phyloP scores from a whole-genome alignment of 345 rosid species.

The Pistacia integerrima region DNA sequence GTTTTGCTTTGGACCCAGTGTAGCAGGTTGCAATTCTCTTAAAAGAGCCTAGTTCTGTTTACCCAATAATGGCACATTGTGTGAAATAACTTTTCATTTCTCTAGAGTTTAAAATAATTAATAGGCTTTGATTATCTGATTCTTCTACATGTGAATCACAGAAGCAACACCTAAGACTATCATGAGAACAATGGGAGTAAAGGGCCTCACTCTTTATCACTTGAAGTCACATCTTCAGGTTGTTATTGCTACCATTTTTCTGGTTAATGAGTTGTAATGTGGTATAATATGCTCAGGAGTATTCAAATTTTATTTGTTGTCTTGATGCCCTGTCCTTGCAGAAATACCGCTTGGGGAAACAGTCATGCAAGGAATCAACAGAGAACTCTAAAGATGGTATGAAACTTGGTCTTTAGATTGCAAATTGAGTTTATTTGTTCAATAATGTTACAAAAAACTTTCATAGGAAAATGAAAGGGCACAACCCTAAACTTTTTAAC shows the following conservation, averaged over 20 bases:
- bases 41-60: background rate
- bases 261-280: background rate
- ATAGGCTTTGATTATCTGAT: background rate
- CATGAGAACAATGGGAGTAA: conserved; percentile 91
- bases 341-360: conserved; percentile 93
- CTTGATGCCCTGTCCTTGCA: conserved; percentile 29
- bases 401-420: conserved; percentile 10
- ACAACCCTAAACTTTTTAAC: background rate
- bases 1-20: background rate
- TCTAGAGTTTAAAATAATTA: conserved; percentile 7
- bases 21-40: background rate
- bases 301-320: conserved; percentile 1
- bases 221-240: conserved; percentile 96
- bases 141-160: conserved; percentile 32
- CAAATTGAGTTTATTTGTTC: conserved; percentile 2
- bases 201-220: conserved; percentile 93
- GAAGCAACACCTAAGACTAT: conserved; percentile 95
- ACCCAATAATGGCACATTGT: background rate
- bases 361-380: conserved; percentile 72
- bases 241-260: conserved; percentile 15
- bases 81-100: background rate
- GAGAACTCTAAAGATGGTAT: conserved; percentile 90
- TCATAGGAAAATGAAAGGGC: background rate
- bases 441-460: background rate
- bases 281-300: background rate